These are phyloP conservation scores for Ophiostoma angusticollis DNA, from an alignment of 2,329 filamentous ascomycete genomes.

Conservation along the genomic window DNA sequence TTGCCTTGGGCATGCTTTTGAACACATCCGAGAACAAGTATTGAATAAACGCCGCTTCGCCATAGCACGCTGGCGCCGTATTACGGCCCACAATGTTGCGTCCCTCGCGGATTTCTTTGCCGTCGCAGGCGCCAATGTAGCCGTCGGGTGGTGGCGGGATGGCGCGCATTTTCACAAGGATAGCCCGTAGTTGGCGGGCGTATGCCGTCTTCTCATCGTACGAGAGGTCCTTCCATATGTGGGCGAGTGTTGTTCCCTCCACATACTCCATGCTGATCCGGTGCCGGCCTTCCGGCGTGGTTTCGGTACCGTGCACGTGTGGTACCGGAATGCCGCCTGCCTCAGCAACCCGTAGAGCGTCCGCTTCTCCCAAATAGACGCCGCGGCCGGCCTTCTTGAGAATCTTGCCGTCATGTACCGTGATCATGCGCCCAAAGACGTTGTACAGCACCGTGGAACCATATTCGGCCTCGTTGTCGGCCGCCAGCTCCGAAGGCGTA, in stretches of 20 bases:
- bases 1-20: constrained; percentile 10
- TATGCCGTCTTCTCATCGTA: constrained; percentile 14
- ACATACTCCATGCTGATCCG: constrained; percentile 18
- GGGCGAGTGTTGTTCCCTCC: constrained; percentile 16
- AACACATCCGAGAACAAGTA: constrained; percentile 15
- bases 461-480: neutral
- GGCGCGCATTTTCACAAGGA: constrained; percentile 15
- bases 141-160: constrained; percentile 14
- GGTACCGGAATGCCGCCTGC: constrained; percentile 16
- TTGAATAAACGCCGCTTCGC: constrained; percentile 17
- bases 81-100: no score
- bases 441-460: constrained; percentile 12
- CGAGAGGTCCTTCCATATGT: constrained; percentile 15
- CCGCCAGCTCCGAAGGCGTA: neutral
- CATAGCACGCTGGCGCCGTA: constrained; percentile 13
- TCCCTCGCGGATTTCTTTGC: constrained; percentile 17
- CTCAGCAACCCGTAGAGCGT: constrained; percentile 16
- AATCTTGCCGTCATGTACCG: constrained; percentile 15
- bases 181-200: constrained; percentile 10
- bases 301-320: constrained; percentile 11
- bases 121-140: constrained; percentile 18
- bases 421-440: constrained; percentile 15
- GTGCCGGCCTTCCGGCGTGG: constrained; percentile 15
- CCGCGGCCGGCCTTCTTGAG: constrained; percentile 19
- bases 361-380: constrained; percentile 17